phyloP scores from a whole-genome alignment of 768 basidiomycete species.

The Amanita rimosa region DNA sequence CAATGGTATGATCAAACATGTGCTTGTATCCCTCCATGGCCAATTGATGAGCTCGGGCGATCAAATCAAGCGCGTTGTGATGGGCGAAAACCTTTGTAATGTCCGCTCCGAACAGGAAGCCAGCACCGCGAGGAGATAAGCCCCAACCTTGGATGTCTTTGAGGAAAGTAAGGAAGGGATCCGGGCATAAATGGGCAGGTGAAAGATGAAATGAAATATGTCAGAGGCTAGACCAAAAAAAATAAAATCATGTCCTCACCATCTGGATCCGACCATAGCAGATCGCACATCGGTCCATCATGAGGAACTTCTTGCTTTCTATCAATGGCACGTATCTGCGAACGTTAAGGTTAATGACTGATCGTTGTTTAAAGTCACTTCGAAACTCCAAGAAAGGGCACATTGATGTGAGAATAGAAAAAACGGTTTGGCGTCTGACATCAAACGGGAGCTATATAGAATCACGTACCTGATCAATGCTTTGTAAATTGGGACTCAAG shows the following conservation, averaged over 20 bases:
- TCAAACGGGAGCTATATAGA: not conserved
- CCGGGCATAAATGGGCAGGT: not conserved
- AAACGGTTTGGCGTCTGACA: not conserved
- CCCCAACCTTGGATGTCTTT: conserved; percentile 92
- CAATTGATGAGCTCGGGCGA: conserved; percentile 94
- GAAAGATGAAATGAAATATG: conserved; percentile 3
- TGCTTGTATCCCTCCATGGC: conserved; percentile 97
- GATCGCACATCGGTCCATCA: conserved; percentile 97
- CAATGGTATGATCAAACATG: conserved; percentile 93
- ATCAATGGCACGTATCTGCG: conserved; percentile 87
- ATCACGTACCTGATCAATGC: conserved; percentile 72
- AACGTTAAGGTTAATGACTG: not conserved
- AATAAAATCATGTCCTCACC: conserved; percentile 36
- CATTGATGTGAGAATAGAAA: not conserved
- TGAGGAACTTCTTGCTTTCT: conserved; percentile 97
- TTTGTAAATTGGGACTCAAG: conserved; percentile 77
- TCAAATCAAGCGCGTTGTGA: conserved; percentile 86
- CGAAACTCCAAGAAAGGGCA: not conserved
- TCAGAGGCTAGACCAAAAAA: not conserved
- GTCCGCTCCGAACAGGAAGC: conserved; percentile 89
- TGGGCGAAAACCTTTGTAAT: conserved; percentile 86
- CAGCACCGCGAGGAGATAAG: conserved; percentile 93
- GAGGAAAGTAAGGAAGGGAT: not conserved
- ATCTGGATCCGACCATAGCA: conserved; percentile 99
- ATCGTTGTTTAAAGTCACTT: not conserved